Conservation (phyloP, 495 filamentous ascomycete genomes). For the Xylaria telfairii region DNA sequence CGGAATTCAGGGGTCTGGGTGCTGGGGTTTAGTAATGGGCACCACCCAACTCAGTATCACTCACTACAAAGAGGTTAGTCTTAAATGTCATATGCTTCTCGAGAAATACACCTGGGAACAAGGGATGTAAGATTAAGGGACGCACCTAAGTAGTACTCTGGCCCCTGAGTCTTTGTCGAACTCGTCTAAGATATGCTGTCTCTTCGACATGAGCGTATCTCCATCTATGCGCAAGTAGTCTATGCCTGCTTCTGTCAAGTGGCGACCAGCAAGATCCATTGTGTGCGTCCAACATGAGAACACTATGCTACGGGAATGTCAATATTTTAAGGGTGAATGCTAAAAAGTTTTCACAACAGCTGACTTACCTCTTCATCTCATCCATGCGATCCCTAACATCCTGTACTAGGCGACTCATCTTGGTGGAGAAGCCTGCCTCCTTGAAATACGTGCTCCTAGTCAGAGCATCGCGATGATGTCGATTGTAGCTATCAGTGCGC, state of each 20-base stretch:
- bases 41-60: not conserved
- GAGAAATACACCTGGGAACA: not conserved
- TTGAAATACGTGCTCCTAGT: conserved; percentile 32
- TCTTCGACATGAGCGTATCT: conserved; percentile 31
- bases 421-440: conserved; percentile 37
- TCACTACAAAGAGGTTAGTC: conserved; percentile 13
- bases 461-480: not conserved
- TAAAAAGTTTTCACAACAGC: not conserved
- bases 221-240: conserved; percentile 50
- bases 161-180: conserved; percentile 37
- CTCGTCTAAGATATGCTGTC: conserved; percentile 44
- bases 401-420: conserved; percentile 43
- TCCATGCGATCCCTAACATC: conserved; percentile 39
- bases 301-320: conserved; percentile 47
- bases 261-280: conserved; percentile 45
- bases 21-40: not conserved
- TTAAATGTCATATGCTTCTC: not conserved
- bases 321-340: not conserved
- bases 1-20: not conserved
- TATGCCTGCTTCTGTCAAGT: conserved; percentile 37
- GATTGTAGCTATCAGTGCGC: not conserved
- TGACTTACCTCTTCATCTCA: conserved; percentile 43
- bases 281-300: conserved; percentile 61
- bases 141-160: conserved; percentile 36
- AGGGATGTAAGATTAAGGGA: not conserved